Evolutionary conservation across 2,329 filamentous ascomycete genomes (phyloP).

Genomic region (Aspergillus phoenicis): DNA sequence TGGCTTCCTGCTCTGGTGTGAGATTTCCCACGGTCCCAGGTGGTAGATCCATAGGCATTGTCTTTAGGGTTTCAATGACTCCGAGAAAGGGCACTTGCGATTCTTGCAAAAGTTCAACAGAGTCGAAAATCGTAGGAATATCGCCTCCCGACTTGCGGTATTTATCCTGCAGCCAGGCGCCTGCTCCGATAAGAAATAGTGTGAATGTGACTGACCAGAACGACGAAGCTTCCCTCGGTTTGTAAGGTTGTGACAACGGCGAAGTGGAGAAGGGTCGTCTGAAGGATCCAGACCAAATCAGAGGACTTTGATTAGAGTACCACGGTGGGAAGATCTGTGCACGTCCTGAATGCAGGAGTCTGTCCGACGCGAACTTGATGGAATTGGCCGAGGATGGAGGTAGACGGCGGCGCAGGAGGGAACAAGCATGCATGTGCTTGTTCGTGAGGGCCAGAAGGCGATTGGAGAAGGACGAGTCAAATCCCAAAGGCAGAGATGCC

Average conservation of each 20-base stretch:
- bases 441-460: conserved; percentile 11
- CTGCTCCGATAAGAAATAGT: conserved; percentile 37
- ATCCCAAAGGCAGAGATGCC: neutral
- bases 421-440: conserved; percentile 41
- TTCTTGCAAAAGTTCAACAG: conserved; percentile 19
- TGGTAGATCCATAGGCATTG: conserved; percentile 36
- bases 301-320: conserved; percentile 24
- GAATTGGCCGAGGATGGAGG: conserved; percentile 35
- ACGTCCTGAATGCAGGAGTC: conserved; percentile 18
- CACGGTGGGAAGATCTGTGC: conserved; percentile 26
- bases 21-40: conserved; percentile 79
- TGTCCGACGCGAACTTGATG: conserved; percentile 21
- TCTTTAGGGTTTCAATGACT: conserved; percentile 40
- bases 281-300: conserved; percentile 27
- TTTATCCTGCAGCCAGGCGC: conserved; percentile 38
- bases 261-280: conserved; percentile 32
- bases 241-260: conserved; percentile 21
- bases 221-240: conserved; percentile 40
- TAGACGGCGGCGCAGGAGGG: conserved; percentile 33
- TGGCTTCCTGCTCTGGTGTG: conserved; percentile 84
- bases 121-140: conserved; percentile 11
- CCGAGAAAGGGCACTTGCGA: conserved; percentile 32
- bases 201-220: conserved; percentile 42
- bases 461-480: conserved; percentile 10
- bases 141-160: conserved; percentile 26